These are phyloP conservation scores for Fulvia fulva DNA, from an alignment of 2,329 filamentous ascomycete species.

Conservation along the genomic window DNA sequence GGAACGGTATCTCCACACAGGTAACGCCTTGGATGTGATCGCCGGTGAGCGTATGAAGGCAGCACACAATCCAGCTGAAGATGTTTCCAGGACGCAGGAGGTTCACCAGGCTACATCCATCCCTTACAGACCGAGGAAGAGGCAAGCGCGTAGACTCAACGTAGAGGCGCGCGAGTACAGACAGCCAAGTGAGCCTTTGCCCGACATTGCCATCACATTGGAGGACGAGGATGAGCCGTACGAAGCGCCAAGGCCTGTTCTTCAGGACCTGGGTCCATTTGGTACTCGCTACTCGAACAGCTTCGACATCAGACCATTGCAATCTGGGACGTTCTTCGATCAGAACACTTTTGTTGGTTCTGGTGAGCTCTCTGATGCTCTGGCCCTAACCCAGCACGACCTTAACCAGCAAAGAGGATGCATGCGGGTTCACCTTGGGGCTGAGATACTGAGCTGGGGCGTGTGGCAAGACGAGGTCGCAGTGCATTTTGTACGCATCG, in stretches of 20 bases:
- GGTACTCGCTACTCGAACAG: constrained; percentile 49
- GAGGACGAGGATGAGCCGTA: not conserved
- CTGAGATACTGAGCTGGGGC: constrained; percentile 42
- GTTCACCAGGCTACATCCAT: not conserved
- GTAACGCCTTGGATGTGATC: not conserved
- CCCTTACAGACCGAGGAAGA: constrained; percentile 31
- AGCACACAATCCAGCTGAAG: not conserved
- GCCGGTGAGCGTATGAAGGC: not conserved
- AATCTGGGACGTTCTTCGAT: constrained; percentile 53
- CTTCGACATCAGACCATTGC: constrained; percentile 51
- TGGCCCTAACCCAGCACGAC: constrained; percentile 40
- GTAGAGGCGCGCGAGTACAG: constrained; percentile 44
- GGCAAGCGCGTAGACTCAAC: constrained; percentile 44
- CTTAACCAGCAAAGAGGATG: constrained; percentile 42
- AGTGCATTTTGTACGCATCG: constrained; percentile 40
- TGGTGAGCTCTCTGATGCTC: constrained; percentile 48
- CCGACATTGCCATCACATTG: constrained; percentile 14
- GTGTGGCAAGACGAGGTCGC: constrained; percentile 55
- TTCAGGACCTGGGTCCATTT: constrained; percentile 47
- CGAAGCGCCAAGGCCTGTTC: constrained; percentile 5
- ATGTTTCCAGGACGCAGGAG: not conserved
- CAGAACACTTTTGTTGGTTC: constrained; percentile 56
- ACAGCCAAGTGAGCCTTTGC: constrained; percentile 38
- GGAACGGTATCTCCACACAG: constrained; percentile 23
- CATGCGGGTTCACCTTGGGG: constrained; percentile 37